Percentiles rank a stretch among this genome's conserved stretches.
These are phyloP conservation scores for Pythium utonaiense DNA, from an alignment of 352 stramenopile species.

Conservation along the genomic window DNA sequence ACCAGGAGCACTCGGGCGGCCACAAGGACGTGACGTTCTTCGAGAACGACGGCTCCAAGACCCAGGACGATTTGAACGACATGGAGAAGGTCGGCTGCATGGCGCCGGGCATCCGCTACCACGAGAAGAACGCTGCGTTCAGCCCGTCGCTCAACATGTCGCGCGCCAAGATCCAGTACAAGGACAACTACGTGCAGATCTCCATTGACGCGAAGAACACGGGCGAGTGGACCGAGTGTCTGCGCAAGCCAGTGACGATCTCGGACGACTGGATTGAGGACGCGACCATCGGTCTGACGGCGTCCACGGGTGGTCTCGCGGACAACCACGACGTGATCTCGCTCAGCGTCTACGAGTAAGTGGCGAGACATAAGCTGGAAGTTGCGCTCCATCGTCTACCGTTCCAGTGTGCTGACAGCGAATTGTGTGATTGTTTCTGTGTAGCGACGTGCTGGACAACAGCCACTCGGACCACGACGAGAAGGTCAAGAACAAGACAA, in stretches of 20 bases:
- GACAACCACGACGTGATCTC: constrained; percentile 83
- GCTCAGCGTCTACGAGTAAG: constrained; percentile 77
- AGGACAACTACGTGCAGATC: constrained; percentile 62
- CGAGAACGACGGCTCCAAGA: constrained; percentile 73
- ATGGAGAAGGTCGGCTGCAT: constrained; percentile 70
- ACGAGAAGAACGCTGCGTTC: constrained; percentile 78
- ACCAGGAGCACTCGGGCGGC: constrained; percentile 67
- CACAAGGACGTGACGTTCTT: constrained; percentile 86
- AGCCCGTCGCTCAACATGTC: constrained; percentile 78
- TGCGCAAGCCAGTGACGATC: constrained; percentile 48
- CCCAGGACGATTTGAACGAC: constrained; percentile 74
- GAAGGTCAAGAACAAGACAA: constrained; percentile 55
- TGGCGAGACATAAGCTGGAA: not conserved
- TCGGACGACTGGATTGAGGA: constrained; percentile 56
- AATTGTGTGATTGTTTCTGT: constrained; percentile 12
- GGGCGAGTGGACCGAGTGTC: constrained; percentile 70
- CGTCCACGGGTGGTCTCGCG: constrained; percentile 73
- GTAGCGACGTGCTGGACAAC: constrained; percentile 64
- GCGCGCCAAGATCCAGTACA: constrained; percentile 76
- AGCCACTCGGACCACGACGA: constrained; percentile 41
- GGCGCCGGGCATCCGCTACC: constrained; percentile 72
- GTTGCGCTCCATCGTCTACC: no score
- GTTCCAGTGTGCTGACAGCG: not conserved
- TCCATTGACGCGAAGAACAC: constrained; percentile 71
- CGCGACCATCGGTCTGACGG: constrained; percentile 69